These are phyloP conservation scores for Podospora pseudoanserina DNA, from an alignment of 495 filamentous ascomycete species.

Conservation along the genomic window DNA sequence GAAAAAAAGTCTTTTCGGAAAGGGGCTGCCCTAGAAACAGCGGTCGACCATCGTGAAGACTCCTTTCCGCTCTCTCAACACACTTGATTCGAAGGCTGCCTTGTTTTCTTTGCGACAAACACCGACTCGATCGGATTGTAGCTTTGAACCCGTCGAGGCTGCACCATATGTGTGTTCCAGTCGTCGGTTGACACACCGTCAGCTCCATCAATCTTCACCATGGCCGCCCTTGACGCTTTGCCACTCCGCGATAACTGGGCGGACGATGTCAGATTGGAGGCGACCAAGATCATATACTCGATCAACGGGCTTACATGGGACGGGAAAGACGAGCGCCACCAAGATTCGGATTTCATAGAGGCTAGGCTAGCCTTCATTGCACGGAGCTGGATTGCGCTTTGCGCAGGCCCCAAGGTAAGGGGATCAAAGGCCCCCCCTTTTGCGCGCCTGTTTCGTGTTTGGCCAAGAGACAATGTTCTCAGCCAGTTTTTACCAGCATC, in stretches of 20 bases:
- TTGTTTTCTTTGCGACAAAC: neutral
- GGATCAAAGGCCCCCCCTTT: neutral
- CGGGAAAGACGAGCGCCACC: constrained; percentile 14
- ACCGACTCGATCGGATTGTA: constrained; percentile 9
- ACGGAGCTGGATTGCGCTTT: constrained; percentile 30
- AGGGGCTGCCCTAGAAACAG: constrained; percentile 20
- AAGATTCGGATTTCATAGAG: constrained; percentile 16
- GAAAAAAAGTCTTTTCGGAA: constrained; percentile 15
- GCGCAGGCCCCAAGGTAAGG: constrained; percentile 28
- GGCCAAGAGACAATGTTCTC: neutral
- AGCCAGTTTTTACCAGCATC: neutral
- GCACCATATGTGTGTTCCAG: constrained; percentile 45
- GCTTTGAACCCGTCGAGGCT: constrained; percentile 14
- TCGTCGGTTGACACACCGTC: constrained; percentile 28
- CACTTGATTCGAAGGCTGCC: neutral
- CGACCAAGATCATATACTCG: constrained; percentile 9
- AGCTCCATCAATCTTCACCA: constrained; percentile 40
- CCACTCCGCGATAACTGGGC: constrained; percentile 33
- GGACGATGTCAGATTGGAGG: constrained; percentile 3
- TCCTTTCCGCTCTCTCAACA: neutral
- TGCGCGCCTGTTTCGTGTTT: neutral
- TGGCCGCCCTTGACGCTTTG: constrained; percentile 42
- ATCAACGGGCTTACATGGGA: constrained; percentile 25
- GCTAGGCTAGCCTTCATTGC: constrained; percentile 31
- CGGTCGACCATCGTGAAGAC: constrained; percentile 12